phyloP scores from a whole-genome alignment of 2,329 filamentous ascomycete genomes.

The Paracoccidioides lutzii region DNA sequence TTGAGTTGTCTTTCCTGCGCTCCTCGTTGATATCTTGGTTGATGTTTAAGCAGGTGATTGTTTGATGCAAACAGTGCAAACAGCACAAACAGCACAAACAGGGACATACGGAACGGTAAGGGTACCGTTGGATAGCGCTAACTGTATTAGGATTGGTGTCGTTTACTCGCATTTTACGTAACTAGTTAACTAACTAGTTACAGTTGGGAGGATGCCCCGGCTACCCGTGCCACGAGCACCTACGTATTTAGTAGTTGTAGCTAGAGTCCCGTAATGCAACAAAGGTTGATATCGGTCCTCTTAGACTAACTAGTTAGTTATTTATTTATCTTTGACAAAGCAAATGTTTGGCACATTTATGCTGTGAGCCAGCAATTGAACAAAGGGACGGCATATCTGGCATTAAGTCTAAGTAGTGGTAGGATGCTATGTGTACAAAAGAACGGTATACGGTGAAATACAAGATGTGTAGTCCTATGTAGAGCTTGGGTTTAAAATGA shows the following conservation, averaged over 20 bases:
- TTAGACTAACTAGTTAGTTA: too few species aligned
- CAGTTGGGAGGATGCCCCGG: too few species aligned
- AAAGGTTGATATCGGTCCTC: too few species aligned
- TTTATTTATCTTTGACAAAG: too few species aligned
- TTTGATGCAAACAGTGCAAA: constrained; percentile 5
- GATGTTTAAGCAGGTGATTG: neutral
- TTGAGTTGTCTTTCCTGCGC: neutral
- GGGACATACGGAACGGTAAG: too few species aligned
- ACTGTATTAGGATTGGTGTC: neutral
- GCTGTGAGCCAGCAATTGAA: neutral
- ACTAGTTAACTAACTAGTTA: too few species aligned
- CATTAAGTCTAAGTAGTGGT: constrained; percentile 25
- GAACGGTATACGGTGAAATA: constrained; percentile 17
- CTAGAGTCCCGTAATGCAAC: too few species aligned
- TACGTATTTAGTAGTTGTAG: too few species aligned
- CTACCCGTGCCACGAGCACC: too few species aligned
- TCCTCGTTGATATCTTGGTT: neutral
- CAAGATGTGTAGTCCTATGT: neutral
- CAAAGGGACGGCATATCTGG: constrained; percentile 19
- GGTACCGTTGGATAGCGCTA: neutral
- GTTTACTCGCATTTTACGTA: too few species aligned
- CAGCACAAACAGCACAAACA: constrained; percentile 8
- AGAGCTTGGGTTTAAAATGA: constrained; percentile 1
- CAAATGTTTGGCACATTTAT: too few species aligned
- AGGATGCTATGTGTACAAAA: constrained; percentile 27